Evolutionary conservation across 495 filamentous ascomycete species (phyloP).

Genomic region (Tuber borchii): DNA sequence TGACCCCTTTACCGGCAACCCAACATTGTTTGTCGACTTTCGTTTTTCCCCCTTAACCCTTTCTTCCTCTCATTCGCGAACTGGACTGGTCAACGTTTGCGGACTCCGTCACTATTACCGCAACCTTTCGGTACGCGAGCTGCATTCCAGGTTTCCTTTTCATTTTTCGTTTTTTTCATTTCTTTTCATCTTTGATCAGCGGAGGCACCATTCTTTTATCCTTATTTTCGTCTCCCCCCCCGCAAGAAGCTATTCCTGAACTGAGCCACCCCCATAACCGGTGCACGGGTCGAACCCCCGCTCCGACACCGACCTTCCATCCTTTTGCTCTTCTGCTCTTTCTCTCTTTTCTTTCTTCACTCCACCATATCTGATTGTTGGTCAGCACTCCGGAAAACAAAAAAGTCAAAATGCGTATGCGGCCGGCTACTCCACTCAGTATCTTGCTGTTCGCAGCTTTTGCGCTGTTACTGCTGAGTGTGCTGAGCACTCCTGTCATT

Average conservation of each 20-base stretch:
- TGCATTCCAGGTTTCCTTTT: not conserved
- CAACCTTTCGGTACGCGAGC: not conserved
- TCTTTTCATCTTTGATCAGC: not conserved
- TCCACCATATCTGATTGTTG: not conserved
- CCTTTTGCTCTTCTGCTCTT: not conserved
- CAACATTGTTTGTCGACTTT: not conserved
- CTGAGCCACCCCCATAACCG: not conserved
- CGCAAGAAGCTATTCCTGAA: not conserved
- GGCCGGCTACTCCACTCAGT: conserved; percentile 87
- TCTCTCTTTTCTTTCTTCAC: not conserved
- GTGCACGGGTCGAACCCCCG: not conserved
- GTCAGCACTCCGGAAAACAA: not conserved
- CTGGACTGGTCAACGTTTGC: not conserved
- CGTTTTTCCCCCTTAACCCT: not conserved
- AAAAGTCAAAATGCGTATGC: conserved; percentile 46
- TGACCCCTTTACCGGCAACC: not conserved
- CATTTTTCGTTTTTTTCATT: not conserved
- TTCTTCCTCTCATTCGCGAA: not conserved
- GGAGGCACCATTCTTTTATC: not conserved
- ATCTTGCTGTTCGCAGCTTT: conserved; percentile 81
- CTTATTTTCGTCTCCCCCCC: not conserved
- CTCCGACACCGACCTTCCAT: not conserved
- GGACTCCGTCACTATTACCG: not conserved
- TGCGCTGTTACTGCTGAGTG: conserved; percentile 74
- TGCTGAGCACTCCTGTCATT: conserved; percentile 87